phyloP scores from a whole-genome alignment of 2,329 filamentous ascomycete genomes.

The Claviceps maximensis region DNA sequence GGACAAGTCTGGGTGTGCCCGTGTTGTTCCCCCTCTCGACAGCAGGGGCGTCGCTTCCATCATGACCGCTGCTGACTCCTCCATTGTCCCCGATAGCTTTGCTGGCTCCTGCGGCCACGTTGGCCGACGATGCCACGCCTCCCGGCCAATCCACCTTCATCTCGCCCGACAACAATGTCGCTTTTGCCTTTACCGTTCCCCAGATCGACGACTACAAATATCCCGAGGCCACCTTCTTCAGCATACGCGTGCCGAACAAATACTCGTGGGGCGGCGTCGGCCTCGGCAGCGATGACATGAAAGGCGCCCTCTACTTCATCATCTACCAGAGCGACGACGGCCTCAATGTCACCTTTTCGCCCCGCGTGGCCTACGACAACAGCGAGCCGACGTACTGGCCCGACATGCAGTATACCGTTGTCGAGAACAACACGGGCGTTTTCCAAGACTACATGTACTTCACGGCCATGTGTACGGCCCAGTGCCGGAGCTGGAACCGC shows the following conservation, averaged over 20 bases:
- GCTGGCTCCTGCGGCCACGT: constrained; percentile 10
- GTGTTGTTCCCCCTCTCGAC: too few relatives aligned
- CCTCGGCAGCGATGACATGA: constrained; percentile 38
- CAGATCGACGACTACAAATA: constrained; percentile 28
- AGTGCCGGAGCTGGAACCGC: constrained; percentile 37
- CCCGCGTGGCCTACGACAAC: constrained; percentile 35
- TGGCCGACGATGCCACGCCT: constrained; percentile 17
- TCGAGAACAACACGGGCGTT: constrained; percentile 33
- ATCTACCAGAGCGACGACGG: constrained; percentile 35
- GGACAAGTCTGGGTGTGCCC: too few relatives aligned
- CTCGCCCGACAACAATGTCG: constrained; percentile 27
- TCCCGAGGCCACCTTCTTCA: constrained; percentile 31
- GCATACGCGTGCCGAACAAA: constrained; percentile 31
- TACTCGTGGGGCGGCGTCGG: constrained; percentile 42
- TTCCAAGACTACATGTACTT: constrained; percentile 32
- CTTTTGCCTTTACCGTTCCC: constrained; percentile 38
- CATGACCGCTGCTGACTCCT: neutral
- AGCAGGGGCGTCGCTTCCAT: too few relatives aligned
- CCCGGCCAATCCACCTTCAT: constrained; percentile 29
- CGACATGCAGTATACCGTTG: constrained; percentile 28
- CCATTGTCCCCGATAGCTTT: constrained; percentile 9
- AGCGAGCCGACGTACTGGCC: constrained; percentile 37
- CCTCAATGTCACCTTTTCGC: constrained; percentile 41
- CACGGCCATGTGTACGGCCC: constrained; percentile 34
- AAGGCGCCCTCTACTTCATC: constrained; percentile 39